Evolutionary conservation across 140 eudicot genomes (phyloP).

Genomic region (Bidens hawaiensis): DNA sequence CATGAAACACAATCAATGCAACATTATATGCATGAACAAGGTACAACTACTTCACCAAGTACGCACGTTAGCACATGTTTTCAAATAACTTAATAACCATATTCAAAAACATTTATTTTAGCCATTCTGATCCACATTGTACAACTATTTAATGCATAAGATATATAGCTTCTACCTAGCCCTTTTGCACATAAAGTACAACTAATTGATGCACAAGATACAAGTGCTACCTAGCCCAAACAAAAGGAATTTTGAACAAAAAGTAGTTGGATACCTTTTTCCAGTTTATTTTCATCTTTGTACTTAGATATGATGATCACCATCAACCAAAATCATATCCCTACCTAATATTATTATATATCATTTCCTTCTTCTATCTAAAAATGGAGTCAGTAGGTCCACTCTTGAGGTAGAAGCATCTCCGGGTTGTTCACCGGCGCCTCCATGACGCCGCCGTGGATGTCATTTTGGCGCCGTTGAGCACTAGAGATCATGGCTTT

Average conservation of each 20-base stretch:
- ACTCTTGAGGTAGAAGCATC: constrained; percentile 58
- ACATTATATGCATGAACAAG: not conserved
- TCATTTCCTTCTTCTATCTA: constrained; percentile 9
- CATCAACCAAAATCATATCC: too few relatives aligned
- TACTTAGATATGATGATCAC: not conserved
- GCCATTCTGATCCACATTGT: not conserved
- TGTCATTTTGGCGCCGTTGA: constrained; percentile 15
- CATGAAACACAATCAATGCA: not conserved
- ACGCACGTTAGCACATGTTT: not conserved
- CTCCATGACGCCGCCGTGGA: constrained; percentile 11
- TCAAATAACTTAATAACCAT: too few relatives aligned
- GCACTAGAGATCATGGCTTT: constrained; percentile 25
- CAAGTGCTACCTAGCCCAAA: not conserved
- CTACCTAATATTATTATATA: not conserved
- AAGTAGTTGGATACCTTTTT: not conserved
- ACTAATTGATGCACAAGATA: not conserved
- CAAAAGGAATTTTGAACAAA: constrained; percentile 7
- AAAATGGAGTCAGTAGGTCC: constrained; percentile 49
- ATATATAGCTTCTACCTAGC: not conserved
- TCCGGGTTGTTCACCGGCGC: constrained; percentile 40
- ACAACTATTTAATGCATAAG: not conserved
- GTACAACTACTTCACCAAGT: too few relatives aligned
- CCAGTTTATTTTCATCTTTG: constrained; percentile 23
- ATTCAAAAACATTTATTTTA: too few relatives aligned
- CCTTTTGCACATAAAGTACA: not conserved